These are phyloP conservation scores for Fusarium musae DNA, from an alignment of 2,329 filamentous ascomycete genomes.

Conservation along the genomic window DNA sequence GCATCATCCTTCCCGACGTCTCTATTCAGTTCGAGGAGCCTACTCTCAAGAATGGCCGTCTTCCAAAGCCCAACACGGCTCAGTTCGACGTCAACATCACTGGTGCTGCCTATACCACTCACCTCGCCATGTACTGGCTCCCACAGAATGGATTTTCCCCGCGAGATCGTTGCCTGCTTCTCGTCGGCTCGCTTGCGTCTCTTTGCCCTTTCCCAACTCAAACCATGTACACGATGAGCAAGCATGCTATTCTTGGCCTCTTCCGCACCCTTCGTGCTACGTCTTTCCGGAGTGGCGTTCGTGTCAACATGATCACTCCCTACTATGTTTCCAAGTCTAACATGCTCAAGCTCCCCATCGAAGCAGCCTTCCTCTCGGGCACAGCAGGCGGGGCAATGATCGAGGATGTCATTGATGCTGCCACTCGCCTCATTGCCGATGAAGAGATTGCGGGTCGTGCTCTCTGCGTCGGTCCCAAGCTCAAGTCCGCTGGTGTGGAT, in stretches of 20 bases:
- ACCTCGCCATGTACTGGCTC: constrained; percentile 67
- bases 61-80: constrained; percentile 59
- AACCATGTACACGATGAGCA: constrained; percentile 68
- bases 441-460: constrained; percentile 65
- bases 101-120: constrained; percentile 72
- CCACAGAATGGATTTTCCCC: constrained; percentile 32
- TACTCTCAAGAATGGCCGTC: constrained; percentile 53
- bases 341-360: constrained; percentile 59
- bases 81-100: constrained; percentile 71
- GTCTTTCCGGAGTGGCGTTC: constrained; percentile 59
- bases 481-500: constrained; percentile 45
- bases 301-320: constrained; percentile 74
- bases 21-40: constrained; percentile 60
- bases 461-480: constrained; percentile 67
- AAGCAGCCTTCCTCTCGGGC: constrained; percentile 66
- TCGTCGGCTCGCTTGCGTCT: constrained; percentile 72
- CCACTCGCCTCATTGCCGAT: constrained; percentile 70
- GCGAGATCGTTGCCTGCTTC: constrained; percentile 68
- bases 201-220: constrained; percentile 57
- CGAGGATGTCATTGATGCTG: constrained; percentile 72
- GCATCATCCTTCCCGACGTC: constrained; percentile 58
- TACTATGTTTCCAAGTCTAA: constrained; percentile 73
- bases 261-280: constrained; percentile 68
- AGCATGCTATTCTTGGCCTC: constrained; percentile 74
- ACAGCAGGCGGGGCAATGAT: constrained; percentile 58